phyloP scores from a whole-genome alignment of 2,329 filamentous ascomycete species.

The Verticillium alfalfae region DNA sequence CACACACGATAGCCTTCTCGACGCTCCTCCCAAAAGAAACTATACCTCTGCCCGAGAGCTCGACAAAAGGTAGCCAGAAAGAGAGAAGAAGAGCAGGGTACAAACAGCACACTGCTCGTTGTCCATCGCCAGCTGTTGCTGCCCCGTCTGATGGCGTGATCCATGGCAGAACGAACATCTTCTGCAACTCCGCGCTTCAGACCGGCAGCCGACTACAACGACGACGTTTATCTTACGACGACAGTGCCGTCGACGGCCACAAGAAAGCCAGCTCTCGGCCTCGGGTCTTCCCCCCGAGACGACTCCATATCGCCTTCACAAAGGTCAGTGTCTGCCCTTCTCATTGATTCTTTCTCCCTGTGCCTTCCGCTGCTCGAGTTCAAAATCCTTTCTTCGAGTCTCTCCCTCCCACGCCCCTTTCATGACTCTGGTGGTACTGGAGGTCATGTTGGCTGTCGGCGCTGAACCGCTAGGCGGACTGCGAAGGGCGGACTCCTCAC shows the following conservation, averaged over 20 bases:
- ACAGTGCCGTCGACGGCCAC: not conserved
- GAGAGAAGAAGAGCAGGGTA: not conserved
- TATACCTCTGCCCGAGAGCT: not conserved
- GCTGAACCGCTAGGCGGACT: not conserved
- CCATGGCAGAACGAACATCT: slow-evolving; percentile 60
- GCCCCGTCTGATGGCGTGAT: slow-evolving; percentile 58
- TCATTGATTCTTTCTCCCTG: too few species aligned
- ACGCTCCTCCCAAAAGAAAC: too few species aligned
- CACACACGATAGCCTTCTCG: not conserved
- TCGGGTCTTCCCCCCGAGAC: not conserved
- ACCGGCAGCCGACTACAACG: slow-evolving; percentile 40
- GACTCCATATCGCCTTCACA: slow-evolving; percentile 10
- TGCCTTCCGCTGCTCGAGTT: too few species aligned
- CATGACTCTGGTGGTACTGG: not conserved
- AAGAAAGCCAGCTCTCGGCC: not conserved
- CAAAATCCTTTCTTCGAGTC: too few species aligned
- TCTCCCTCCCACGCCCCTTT: not conserved
- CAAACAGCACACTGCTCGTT: not conserved
- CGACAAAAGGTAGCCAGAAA: not conserved
- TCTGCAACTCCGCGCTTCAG: slow-evolving; percentile 41
- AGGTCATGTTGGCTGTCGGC: not conserved
- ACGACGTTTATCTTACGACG: not conserved
- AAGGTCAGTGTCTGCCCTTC: slow-evolving; percentile 8
- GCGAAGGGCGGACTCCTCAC: not conserved
- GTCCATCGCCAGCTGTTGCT: slow-evolving; percentile 1